Base-by-base conservation (phyloP, 78 protist species). In the Dictyostelium capitatum region DNA sequence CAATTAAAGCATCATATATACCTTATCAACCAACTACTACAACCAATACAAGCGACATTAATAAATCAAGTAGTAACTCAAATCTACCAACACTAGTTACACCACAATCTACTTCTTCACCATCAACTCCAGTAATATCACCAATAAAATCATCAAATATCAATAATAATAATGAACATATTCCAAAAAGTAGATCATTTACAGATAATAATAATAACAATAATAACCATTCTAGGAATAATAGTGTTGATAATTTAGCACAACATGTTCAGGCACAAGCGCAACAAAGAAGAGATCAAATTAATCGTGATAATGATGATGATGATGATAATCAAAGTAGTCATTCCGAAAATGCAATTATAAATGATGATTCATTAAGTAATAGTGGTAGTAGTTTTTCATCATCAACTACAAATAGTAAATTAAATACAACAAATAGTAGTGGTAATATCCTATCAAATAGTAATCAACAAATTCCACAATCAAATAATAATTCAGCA, bases 241-340 rank as follows among this genome's bases (percentile, higher is more conserved):
- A 78, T 30, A 53, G 62, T 51, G 70, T 25, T 9, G 70, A 80
- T 17, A 25, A 80, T 43, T 30, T 28, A 43, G 19, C 43, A 37
- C 43, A 37, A 37, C 75, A 67, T 32, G 5, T 9, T 69, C 79
- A 25, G 41, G 72, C 70, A 28, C 90, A 23, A 65, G 20, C 7
- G 54, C 69, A 59, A 62, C 48, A 67, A 67, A 32, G 30, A 67
- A 67, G 75, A 32, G 75, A 32, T 32, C 6, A 32, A 30, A 67
- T 32, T 28, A 67, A 67, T 67, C 25, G 75, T 30, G 75, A 67
- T 67, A 15, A 67, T 32, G 54, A 73, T 46, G 72, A 80, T 73
- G 93, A 87, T 50, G 78, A 79, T 65, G 83, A 77, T 50, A 59
- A 79, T 19, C 62, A 57, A 46, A 87, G 93, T 64, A 64, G 53